These are phyloP conservation scores for Cyamopsis tetragonoloba DNA, from an alignment of 306 rosid genomes.

Conservation along the genomic window DNA sequence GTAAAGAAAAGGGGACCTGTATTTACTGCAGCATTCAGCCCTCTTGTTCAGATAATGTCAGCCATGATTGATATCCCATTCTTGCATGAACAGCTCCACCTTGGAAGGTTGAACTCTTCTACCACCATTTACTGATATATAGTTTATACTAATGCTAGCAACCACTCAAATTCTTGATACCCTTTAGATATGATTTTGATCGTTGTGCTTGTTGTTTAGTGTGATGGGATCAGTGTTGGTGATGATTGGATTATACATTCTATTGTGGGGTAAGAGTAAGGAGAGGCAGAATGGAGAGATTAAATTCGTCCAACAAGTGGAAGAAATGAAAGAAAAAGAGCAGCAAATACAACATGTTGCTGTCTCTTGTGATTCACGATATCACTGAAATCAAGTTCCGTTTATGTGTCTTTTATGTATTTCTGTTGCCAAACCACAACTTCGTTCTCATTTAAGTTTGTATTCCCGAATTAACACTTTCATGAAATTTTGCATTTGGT, in stretches of 20 bases:
- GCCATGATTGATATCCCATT: slow-evolving; percentile 74
- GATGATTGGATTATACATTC: slow-evolving; percentile 74
- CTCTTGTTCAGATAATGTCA: slow-evolving; percentile 80
- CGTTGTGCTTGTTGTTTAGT: slow-evolving; percentile 22
- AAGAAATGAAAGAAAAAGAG: slow-evolving; percentile 46
- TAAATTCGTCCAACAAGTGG: slow-evolving; percentile 33
- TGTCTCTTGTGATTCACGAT: slow-evolving; percentile 35
- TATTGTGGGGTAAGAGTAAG: slow-evolving; percentile 80
- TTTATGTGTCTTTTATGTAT: background rate
- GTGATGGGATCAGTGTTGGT: slow-evolving; percentile 71
- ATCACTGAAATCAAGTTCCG: slow-evolving; percentile 16
- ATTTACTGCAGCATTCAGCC: slow-evolving; percentile 88
- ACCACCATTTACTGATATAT: no score
- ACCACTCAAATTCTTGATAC: background rate
- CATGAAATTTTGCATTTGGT: no score
- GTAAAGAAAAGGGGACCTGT: slow-evolving; percentile 93
- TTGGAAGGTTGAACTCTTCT: slow-evolving; percentile 49
- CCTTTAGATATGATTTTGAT: background rate
- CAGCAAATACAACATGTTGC: slow-evolving; percentile 28
- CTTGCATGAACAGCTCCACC: slow-evolving; percentile 68
- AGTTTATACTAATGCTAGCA: no score
- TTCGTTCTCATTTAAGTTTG: background rate
- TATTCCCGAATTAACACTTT: no score
- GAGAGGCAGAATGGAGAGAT: slow-evolving; percentile 46
- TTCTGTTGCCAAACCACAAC: background rate